A percentile compares a stretch with the other conserved stretches of the same genome.
These are phyloP conservation scores for Holtermannia corniformis DNA, from an alignment of 768 basidiomycete genomes.

Conservation along the genomic window DNA sequence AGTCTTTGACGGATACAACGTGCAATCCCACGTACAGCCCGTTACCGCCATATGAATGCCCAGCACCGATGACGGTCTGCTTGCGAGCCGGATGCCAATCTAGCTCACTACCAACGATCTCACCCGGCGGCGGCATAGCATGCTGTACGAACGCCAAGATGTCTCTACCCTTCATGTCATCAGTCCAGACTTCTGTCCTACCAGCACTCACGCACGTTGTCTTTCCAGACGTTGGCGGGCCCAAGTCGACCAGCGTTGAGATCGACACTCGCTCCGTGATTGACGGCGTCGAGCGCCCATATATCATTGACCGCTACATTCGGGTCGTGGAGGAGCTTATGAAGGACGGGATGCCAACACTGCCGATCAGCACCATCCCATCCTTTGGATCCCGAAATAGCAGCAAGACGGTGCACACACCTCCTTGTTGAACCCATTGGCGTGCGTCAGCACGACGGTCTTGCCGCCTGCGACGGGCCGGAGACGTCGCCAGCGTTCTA, in stretches of 20 bases:
- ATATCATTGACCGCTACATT: constrained; percentile 51
- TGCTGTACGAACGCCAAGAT: background rate
- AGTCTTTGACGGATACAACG: background rate
- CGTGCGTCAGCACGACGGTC: constrained; percentile 70
- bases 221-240: constrained; percentile 38
- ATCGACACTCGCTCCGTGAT: constrained; percentile 75
- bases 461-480: constrained; percentile 44
- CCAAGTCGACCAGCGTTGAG: constrained; percentile 54
- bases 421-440: constrained; percentile 84
- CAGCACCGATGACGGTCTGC: constrained; percentile 53
- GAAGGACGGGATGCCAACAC: constrained; percentile 70
- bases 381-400: too few relatives aligned
- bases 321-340: constrained; percentile 44
- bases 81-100: constrained; percentile 45
- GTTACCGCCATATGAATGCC: constrained; percentile 79
- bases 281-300: constrained; percentile 73
- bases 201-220: constrained; percentile 53
- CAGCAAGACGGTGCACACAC: too few relatives aligned
- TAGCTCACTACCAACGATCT: constrained; percentile 45
- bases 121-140: constrained; percentile 44
- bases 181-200: too few relatives aligned
- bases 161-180: background rate
- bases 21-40: constrained; percentile 51
- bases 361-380: too few relatives aligned
- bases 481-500: constrained; percentile 12